Evolutionary conservation across 768 basidiomycete genomes (phyloP).

Genomic region (Boletus rex-veris): DNA sequence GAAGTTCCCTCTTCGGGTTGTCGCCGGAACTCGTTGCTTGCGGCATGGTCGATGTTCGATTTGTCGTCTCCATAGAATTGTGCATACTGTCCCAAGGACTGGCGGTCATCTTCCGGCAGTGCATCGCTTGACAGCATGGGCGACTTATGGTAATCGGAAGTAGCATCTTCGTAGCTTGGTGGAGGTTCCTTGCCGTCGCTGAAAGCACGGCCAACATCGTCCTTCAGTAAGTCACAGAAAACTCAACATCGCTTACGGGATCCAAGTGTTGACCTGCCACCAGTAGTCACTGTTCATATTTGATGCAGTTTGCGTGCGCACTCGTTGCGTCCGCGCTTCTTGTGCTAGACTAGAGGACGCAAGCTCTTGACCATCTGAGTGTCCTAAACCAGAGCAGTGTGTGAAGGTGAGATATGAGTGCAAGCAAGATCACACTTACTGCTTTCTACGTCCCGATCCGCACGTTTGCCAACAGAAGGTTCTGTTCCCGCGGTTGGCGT

Average conservation of each 20-base stretch:
- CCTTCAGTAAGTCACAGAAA: not conserved
- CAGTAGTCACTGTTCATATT: not conserved
- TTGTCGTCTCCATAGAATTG: not conserved
- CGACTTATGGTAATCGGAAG: not conserved
- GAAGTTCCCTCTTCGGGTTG: not conserved
- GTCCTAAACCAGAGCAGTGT: not conserved
- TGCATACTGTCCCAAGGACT: not conserved
- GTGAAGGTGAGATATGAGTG: not conserved
- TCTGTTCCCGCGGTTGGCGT: not conserved
- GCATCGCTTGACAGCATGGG: not conserved
- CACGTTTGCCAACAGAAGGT: not conserved
- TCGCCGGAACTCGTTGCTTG: not conserved
- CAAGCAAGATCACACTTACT: not conserved
- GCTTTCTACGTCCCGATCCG: not conserved
- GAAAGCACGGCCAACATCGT: not conserved
- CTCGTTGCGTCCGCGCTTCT: not conserved
- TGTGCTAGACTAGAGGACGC: not conserved
- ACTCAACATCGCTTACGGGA: conserved; percentile 2
- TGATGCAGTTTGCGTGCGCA: not conserved
- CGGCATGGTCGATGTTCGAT: not conserved
- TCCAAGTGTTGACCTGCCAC: not conserved
- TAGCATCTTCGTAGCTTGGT: conserved; percentile 13
- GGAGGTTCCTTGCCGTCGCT: conserved; percentile 7
- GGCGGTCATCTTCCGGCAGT: not conserved
- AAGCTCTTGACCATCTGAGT: not conserved